These are phyloP conservation scores for Leptographium lundbergii DNA, from an alignment of 2,329 filamentous ascomycete genomes.

Conservation along the genomic window DNA sequence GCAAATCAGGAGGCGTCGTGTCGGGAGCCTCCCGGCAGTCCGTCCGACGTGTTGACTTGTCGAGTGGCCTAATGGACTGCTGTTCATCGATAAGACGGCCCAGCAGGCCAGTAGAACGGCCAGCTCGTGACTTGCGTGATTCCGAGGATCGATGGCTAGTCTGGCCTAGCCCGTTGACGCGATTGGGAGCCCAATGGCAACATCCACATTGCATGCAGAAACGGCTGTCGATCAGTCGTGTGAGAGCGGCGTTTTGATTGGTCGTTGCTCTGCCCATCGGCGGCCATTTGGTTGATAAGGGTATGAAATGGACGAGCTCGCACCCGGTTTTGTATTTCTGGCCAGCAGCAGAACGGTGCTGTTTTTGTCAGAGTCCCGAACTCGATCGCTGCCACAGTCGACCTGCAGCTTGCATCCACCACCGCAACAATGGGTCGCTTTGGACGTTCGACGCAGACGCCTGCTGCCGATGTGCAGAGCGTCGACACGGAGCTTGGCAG, in stretches of 20 bases:
- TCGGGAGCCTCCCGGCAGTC: not conserved
- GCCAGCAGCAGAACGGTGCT: too few species aligned
- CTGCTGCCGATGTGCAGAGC: too few species aligned
- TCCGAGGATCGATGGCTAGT: not conserved
- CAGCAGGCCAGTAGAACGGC: not conserved
- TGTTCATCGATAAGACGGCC: too few species aligned
- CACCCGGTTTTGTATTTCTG: not conserved
- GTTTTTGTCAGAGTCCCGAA: too few species aligned
- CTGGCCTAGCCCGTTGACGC: not conserved
- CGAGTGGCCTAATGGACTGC: too few species aligned
- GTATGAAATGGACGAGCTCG: not conserved
- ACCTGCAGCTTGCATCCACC: not conserved
- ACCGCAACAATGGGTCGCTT: not conserved
- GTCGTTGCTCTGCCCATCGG: too few species aligned
- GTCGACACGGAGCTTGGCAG: not conserved
- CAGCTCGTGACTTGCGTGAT: not conserved
- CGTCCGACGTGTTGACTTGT: not conserved
- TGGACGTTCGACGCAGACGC: not conserved
- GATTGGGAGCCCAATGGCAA: not conserved
- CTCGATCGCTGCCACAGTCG: too few species aligned
- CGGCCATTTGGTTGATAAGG: not conserved
- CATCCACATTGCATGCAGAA: not conserved
- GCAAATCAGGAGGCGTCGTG: not conserved
- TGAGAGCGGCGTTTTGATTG: too few species aligned
- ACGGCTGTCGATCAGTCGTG: too few species aligned